Conservation (phyloP, 2,329 filamentous ascomycete species). For the Aspergillus sp. region DNA sequence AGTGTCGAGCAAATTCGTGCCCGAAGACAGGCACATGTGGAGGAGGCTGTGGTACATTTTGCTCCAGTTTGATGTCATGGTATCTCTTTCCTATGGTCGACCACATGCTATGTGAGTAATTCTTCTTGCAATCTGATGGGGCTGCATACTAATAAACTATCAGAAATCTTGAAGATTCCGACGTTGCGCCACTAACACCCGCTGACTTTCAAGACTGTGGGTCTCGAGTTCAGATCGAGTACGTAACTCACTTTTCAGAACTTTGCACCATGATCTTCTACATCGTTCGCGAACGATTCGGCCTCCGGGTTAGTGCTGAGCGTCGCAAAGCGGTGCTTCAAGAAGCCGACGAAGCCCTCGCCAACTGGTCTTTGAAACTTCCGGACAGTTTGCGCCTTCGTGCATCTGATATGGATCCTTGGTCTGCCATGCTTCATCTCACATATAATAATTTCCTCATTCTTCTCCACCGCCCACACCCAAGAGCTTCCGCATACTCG, state of each 20-base stretch:
- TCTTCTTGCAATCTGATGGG: neutral
- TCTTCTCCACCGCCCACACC: conserved; percentile 41
- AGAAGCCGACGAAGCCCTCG: conserved; percentile 38
- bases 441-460: conserved; percentile 45
- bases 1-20: conserved; percentile 35
- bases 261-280: conserved; percentile 49
- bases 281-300: conserved; percentile 39
- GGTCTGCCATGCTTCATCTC: conserved; percentile 41
- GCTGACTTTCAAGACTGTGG: conserved; percentile 47
- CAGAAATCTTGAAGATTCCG: conserved; percentile 48
- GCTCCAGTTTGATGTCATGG: conserved; percentile 41
- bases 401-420: conserved; percentile 37
- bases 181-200: conserved; percentile 41
- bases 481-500: conserved; percentile 37
- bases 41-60: conserved; percentile 41
- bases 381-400: conserved; percentile 38
- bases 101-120: conserved; percentile 45
- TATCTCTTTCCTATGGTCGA: conserved; percentile 45
- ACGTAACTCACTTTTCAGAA: conserved; percentile 45
- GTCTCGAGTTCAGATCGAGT: conserved; percentile 39
- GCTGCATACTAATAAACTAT: neutral
- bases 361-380: conserved; percentile 38
- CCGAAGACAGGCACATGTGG: conserved; percentile 40
- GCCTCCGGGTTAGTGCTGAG: conserved; percentile 34
- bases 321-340: conserved; percentile 37